Base-by-base conservation (phyloP, 495 filamentous ascomycete genomes). In the Penicillium coprophilum region DNA sequence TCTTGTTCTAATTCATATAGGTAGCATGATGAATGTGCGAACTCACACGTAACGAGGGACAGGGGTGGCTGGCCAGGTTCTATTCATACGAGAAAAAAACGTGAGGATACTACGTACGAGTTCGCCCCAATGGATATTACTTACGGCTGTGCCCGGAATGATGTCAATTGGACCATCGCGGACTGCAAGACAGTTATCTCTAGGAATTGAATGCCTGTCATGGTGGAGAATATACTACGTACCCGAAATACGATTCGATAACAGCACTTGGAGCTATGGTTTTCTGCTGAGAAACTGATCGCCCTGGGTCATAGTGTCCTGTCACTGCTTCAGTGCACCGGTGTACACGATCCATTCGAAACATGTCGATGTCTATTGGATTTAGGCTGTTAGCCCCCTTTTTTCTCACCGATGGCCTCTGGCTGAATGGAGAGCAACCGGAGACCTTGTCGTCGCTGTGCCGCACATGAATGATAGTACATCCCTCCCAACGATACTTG, bases 401-500 rank as follows among this genome's bases (percentile, higher is more conserved):
- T 20, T 32, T 23, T 31, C 27, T 52, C 38, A 32, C 50, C 38
- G 38, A 43, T 20, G 6, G 17, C 21, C 13, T 52, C 11, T 32
- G 17, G 1, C n/a, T 10, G 6, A 12, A 52, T 2, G 32, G 38
- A 32, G 50, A 41, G 27, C 38, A 40, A 10, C 34, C 2, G n/a
- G 15, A 15, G 24, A 21, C 9, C 11, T 24, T 43, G 50, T 43
- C 38, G 24, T 39, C 36, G 50, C 50, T 52, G 38, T n/a, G 31
- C 48, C 34, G 48, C 20, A 24, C 34, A 36, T 19, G 46, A 36
- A 30, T 38, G 17, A 47, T 20, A 9, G 40, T 40, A 51, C 32
- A 21, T 34, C 10, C 2, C 10, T n/a, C 27, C 15, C 12, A n/a
- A n/a, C n/a, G 11, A 21, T 27, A 24, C 9, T 23, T 15, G 46